Base-by-base conservation (phyloP, 257 asterid genomes). In the Nyctanthes arbortristis region DNA sequence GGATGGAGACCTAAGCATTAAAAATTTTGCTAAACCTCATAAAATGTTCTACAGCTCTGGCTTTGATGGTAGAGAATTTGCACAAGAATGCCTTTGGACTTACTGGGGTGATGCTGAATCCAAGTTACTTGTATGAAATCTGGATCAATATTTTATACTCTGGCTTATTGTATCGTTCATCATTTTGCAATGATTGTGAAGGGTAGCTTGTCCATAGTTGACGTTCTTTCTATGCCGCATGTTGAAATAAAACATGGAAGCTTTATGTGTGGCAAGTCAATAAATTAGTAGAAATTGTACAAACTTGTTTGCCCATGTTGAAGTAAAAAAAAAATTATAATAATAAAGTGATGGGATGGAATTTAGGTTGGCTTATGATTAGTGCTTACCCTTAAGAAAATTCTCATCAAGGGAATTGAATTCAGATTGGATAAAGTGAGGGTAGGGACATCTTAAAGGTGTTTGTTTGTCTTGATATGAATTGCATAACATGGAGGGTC, bases 1-100 rank as follows among this genome's bases (percentile, higher is more conserved):
- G 97, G 93, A 87, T 70, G 96, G 84, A 82, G 96, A 89, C 35
- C 84, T 88, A 68, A 87, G 91, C 95, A 84, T 89, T 28, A 81
- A 75, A 61, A 96, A 91, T 72, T 89, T 91, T 18, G 96, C 95
- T 2, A 82, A 68, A 52, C 85, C 97, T 1, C 99, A 93, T 80
- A 85, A 91, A 35, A 35, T 9, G 12, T 0, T 9, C 10, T 35
- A 35, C 10, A 35, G 6, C 54, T n/a, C 54, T n/a, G 9, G 24
- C 54, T 43, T 43, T 8, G 96, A n/a, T n/a, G n/a, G n/a, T n/a
- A n/a, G n/a, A n/a, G 63, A 84, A 25, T 37, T 85, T 35, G 95
- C 87, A 32, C 92, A 90, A 56, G n/a, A 70, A 95, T 70, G 96
- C 96, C 30, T 85, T 84, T 28, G 97, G 96, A 57, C 86, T 90